phyloP scores from a whole-genome alignment of 768 basidiomycete species.

The Mycena crocata region DNA sequence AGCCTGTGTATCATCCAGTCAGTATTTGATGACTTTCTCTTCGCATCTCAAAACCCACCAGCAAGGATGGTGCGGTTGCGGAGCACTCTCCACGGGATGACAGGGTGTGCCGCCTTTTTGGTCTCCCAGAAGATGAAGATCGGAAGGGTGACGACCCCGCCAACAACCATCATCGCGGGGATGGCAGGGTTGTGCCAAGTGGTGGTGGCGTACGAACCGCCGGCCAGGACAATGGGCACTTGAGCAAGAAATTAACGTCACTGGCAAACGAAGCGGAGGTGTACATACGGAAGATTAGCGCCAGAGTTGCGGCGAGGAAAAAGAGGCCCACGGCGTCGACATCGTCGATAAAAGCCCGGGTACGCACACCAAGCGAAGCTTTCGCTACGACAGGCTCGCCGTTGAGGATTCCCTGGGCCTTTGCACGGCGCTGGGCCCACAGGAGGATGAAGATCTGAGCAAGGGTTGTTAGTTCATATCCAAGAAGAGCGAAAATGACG shows the following conservation, averaged over 20 bases:
- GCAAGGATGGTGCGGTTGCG: slow-evolving; percentile 59
- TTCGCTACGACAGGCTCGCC: neutral
- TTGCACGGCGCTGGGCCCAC: slow-evolving; percentile 51
- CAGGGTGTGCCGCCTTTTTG: slow-evolving; percentile 54
- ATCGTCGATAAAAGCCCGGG: slow-evolving; percentile 27
- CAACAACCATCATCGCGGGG: slow-evolving; percentile 48
- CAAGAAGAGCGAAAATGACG: slow-evolving; percentile 36
- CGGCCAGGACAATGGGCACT: slow-evolving; percentile 47
- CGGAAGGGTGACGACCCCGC: slow-evolving; percentile 45
- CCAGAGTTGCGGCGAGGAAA: slow-evolving; percentile 43
- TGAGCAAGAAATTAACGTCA: slow-evolving; percentile 30
- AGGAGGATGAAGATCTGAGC: slow-evolving; percentile 48
- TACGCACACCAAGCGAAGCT: slow-evolving; percentile 14
- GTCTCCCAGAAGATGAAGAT: slow-evolving; percentile 50
- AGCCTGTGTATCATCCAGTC: slow-evolving; percentile 31
- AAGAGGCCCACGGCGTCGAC: slow-evolving; percentile 54
- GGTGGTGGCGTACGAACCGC: slow-evolving; percentile 32
- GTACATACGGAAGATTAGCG: slow-evolving; percentile 28
- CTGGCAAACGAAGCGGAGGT: slow-evolving; percentile 34
- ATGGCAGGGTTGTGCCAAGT: slow-evolving; percentile 41
- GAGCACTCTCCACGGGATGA: slow-evolving; percentile 61
- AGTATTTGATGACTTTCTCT: neutral
- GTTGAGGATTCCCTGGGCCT: slow-evolving; percentile 40
- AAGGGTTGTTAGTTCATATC: slow-evolving; percentile 27
- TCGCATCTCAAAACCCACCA: slow-evolving; percentile 26